Conservation (phyloP, 2,329 filamentous ascomycete species). For the Calonectria montana region DNA sequence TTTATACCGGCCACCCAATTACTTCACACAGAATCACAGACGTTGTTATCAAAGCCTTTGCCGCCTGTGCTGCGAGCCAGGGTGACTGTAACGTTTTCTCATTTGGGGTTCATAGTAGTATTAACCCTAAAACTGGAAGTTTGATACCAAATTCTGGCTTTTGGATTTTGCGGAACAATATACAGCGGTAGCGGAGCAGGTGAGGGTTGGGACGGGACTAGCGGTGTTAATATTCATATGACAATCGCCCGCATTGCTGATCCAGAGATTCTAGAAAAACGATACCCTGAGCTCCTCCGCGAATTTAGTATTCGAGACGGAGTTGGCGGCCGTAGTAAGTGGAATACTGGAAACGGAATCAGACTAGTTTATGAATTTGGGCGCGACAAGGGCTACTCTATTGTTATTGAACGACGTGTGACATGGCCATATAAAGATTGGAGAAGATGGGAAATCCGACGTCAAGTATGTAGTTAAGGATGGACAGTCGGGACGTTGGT, state of each 20-base stretch:
- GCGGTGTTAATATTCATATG: constrained; percentile 84
- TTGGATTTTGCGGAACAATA: constrained; percentile 91
- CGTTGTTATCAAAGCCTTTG: constrained; percentile 72
- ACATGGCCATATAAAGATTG: constrained; percentile 16
- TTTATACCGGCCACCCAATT: constrained; percentile 83
- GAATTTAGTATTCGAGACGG: constrained; percentile 74
- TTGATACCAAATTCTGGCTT: constrained; percentile 68
- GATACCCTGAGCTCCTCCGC: constrained; percentile 75
- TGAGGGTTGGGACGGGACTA: constrained; percentile 77
- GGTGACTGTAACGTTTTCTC: constrained; percentile 86
- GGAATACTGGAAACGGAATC: constrained; percentile 79
- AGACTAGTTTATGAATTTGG: constrained; percentile 80
- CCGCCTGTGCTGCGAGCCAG: constrained; percentile 80
- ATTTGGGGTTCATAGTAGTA: constrained; percentile 80
- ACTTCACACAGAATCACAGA: constrained; percentile 54
- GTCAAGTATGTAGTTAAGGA: constrained; percentile 12
- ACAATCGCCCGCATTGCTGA: constrained; percentile 89
- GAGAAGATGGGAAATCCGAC: constrained; percentile 14
- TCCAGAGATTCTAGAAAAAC: constrained; percentile 79
- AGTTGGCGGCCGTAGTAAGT: constrained; percentile 69
- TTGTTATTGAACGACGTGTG: constrained; percentile 14
- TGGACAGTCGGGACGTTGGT: neutral
- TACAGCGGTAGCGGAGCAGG: constrained; percentile 82
- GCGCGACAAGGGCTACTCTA: constrained; percentile 2
- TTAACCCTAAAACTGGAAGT: neutral